Base-by-base conservation (phyloP, 768 basidiomycete species). In the Tylopilus rubrobrunneus region DNA sequence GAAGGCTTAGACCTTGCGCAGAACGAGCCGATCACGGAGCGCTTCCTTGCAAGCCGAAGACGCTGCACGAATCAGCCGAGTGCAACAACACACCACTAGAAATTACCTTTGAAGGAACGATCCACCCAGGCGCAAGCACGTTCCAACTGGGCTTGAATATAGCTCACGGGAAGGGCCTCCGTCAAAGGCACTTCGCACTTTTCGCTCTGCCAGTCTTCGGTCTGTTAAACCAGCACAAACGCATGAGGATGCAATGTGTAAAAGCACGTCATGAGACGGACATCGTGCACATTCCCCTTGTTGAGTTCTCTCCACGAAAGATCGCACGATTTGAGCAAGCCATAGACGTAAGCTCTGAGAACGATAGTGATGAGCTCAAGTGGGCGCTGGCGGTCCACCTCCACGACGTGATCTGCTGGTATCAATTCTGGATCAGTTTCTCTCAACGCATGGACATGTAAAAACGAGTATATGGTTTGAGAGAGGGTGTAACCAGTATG, bases 191-290 rank as follows among this genome's bases (percentile, higher is more conserved):
- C 77, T 19, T 92, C 92, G 61, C 85, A 87, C 71, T 93, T 94
- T 58, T 97, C 93, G 53, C 87, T 79, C 67, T 92, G 89, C 85
- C 89, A 92, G 62, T 93, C 91, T 75, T 93, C 92, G 56, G 81
- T 76, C 91, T 92, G 66, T 53, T 19, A 48, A 56, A 59, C 43
- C 52, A 40, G 25, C 14, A 28, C 27, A 57, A 51, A 46, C 40
- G 17, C 43, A 58, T 60, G 54, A 63, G 59, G 46, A 45, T 40
- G 47, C 25, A 33, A 52, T 8, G 51, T 7, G 48, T 53, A 57
- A 56, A 54, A 53, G 54, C 48, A 43, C 54, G 47, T 45, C 65
- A 47, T 55, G 41, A 46, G 52, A 77, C 86, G 62, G 61, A 92
- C 92, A 73, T 98, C 94, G 52, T 84, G 75, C 29, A 92, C 76